Evolutionary conservation across 2,329 filamentous ascomycete genomes (phyloP).

Genomic region (Ustulina deusta): DNA sequence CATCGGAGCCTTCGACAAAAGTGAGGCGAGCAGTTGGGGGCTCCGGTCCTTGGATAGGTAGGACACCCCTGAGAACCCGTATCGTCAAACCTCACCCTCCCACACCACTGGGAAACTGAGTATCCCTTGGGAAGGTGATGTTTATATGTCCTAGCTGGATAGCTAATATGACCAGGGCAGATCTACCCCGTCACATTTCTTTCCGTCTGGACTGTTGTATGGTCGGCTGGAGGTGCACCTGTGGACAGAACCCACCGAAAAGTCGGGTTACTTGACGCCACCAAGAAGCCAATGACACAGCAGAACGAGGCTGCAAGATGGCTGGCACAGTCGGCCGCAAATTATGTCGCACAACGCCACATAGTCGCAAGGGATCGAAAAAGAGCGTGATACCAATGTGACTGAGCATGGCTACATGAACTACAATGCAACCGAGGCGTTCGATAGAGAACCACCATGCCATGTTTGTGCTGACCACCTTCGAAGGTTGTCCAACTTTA

Average conservation of each 20-base stretch:
- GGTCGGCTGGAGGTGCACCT: constrained; percentile 19
- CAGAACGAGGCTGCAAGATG: constrained; percentile 25
- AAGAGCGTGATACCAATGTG: constrained; percentile 1
- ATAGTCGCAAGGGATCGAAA: constrained; percentile 8
- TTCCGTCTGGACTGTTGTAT: constrained; percentile 6
- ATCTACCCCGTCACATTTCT: constrained; percentile 3
- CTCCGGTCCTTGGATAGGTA: constrained; percentile 26
- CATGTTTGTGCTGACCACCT: constrained; percentile 27
- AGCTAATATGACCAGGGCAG: background rate
- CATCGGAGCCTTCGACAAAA: constrained; percentile 14
- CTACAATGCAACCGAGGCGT: constrained; percentile 9
- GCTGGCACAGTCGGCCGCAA: constrained; percentile 16
- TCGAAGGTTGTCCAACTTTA: constrained; percentile 13
- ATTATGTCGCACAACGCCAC: constrained; percentile 22
- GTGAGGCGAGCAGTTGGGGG: constrained; percentile 35
- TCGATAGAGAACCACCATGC: constrained; percentile 13
- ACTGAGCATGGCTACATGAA: constrained; percentile 23
- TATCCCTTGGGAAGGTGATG: constrained; percentile 8
- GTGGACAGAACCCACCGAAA: constrained; percentile 10
- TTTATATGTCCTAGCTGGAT: constrained; percentile 12
- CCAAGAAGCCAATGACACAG: constrained; percentile 17
- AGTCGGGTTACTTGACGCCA: constrained; percentile 11
- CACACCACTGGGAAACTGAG: constrained; percentile 7
- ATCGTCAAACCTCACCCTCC: constrained; percentile 5
- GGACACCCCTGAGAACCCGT: constrained; percentile 15